These are phyloP conservation scores for Botryotinia convoluta DNA, from an alignment of 2,329 filamentous ascomycete species.

Conservation along the genomic window DNA sequence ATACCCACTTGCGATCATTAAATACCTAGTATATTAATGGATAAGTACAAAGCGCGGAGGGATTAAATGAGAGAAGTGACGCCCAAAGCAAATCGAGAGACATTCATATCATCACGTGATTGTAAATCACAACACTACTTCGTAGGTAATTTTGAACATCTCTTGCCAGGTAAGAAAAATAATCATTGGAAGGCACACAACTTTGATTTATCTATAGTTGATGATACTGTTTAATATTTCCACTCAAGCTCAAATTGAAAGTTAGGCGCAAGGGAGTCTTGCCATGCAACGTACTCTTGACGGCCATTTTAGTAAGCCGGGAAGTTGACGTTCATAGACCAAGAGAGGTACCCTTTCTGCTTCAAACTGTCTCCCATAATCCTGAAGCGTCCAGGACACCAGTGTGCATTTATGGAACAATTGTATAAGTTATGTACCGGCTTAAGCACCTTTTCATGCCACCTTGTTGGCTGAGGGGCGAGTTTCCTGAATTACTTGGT, in stretches of 20 bases:
- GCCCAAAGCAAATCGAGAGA: not conserved
- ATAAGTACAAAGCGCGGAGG: not conserved
- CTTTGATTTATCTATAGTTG: not conserved
- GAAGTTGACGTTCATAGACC: not conserved
- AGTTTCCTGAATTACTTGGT: slow-evolving; percentile 13
- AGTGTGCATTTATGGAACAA: not conserved
- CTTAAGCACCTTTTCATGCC: not conserved
- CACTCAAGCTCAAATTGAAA: not conserved
- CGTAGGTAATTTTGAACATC: not conserved
- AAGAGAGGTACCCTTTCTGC: not conserved
- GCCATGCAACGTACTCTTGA: not conserved
- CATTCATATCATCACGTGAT: not conserved
- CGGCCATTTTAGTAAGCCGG: not conserved
- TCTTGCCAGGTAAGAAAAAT: not conserved
- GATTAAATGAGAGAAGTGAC: not conserved
- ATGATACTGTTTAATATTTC: not conserved
- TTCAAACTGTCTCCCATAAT: not conserved
- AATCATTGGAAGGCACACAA: not conserved
- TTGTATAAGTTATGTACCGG: not conserved
- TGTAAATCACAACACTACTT: not conserved
- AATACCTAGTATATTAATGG: not conserved
- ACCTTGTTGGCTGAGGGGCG: not conserved
- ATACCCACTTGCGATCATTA: not conserved
- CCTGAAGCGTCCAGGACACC: not conserved
- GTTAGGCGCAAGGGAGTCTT: not conserved